A percentile compares a stretch with the other conserved stretches of the same genome.
Conservation (phyloP, 2,329 filamentous ascomycete genomes). For the Colletotrichum chrysophilum region DNA sequence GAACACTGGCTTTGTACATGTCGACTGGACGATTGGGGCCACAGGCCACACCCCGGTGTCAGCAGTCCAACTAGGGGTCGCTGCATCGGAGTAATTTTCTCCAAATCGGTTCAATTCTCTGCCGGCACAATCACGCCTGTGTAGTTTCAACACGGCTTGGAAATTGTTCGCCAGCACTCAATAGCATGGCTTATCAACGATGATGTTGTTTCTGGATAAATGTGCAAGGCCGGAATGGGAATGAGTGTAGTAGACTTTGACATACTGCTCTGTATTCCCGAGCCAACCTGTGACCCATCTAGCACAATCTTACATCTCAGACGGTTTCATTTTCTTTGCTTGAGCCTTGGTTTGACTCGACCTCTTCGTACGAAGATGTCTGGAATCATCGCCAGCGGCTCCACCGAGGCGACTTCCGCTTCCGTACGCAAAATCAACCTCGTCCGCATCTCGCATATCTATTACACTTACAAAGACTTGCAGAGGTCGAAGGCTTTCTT, state of each 20-base stretch:
- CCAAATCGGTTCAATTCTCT: background rate
- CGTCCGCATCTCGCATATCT: slow-evolving; percentile 47
- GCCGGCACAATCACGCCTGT: background rate
- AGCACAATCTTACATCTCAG: background rate
- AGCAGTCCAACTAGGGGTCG: background rate
- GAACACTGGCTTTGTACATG: background rate
- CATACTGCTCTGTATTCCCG: background rate
- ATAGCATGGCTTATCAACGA: background rate
- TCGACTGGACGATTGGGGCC: background rate
- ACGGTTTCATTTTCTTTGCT: background rate
- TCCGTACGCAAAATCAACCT: slow-evolving; percentile 33
- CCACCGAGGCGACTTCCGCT: background rate
- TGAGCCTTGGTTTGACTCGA: background rate
- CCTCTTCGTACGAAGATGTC: background rate
- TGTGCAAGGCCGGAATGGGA: background rate
- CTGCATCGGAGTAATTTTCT: background rate
- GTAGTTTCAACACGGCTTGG: background rate
- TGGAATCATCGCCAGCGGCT: background rate
- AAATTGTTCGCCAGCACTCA: background rate
- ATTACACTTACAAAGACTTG: slow-evolving; percentile 53
- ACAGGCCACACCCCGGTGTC: background rate
- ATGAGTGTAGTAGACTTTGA: background rate
- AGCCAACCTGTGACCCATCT: background rate
- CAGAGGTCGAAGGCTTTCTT: slow-evolving; percentile 45
- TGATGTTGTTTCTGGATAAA: background rate